phyloP scores from a whole-genome alignment of 371 early-diverging fungal species.

The Vairimorpha ceranae region DNA sequence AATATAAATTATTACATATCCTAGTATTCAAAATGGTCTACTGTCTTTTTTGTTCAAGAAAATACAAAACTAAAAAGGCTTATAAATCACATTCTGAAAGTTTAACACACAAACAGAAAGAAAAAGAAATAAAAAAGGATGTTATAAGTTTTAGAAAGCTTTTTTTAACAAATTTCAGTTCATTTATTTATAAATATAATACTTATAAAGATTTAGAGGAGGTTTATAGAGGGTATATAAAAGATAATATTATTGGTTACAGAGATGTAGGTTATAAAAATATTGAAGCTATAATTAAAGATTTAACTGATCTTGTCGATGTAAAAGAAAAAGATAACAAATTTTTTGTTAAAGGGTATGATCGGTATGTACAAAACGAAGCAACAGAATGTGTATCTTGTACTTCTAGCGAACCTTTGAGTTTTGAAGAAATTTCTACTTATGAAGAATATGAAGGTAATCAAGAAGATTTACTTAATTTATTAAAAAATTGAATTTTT shows the following conservation, averaged over 20 bases:
- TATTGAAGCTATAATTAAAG: neutral
- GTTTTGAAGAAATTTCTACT: neutral
- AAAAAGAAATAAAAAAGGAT: neutral
- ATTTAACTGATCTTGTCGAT: neutral
- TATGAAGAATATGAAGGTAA: neutral
- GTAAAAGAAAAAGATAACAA: neutral
- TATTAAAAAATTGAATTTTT: too few species aligned
- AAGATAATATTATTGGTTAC: conserved; percentile 16
- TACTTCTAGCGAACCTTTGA: neutral
- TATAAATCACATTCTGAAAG: conserved; percentile 18
- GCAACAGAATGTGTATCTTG: neutral
- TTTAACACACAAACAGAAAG: conserved; percentile 6
- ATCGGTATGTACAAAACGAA: neutral
- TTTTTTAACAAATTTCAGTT: conserved; percentile 17
- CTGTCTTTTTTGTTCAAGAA: conserved; percentile 25
- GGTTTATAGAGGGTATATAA: conserved; percentile 19
- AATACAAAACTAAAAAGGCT: conserved; percentile 31
- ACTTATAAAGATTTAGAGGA: conserved; percentile 23
- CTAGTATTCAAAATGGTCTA: conserved; percentile 5
- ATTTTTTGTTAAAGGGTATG: neutral
- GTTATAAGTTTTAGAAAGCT: conserved; percentile 1
- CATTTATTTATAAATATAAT: conserved; percentile 14
- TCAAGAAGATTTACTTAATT: neutral
- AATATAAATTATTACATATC: neutral
- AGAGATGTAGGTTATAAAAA: conserved; percentile 12